A percentile compares a stretch with the other conserved stretches of the same genome.
Conservation (phyloP, 108 stramenopile genomes). For the Conticribra weissflogii region DNA sequence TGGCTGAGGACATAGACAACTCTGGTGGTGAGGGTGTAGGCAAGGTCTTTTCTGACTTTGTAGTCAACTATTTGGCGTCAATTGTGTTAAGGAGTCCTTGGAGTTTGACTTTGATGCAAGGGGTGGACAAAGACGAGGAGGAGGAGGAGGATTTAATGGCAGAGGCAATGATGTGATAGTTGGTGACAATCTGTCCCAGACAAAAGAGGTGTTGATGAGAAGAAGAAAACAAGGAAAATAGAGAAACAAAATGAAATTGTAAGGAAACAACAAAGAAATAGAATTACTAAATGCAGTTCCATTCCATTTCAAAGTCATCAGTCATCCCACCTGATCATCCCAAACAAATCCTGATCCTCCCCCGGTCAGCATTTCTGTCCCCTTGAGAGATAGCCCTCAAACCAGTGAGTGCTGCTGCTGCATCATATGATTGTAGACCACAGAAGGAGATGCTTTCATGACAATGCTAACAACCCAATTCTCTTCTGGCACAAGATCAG, state of each 20-base stretch:
- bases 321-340: conserved; percentile 47
- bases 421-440: conserved; percentile 66
- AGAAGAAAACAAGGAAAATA: too few relatives aligned
- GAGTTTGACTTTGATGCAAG: conserved; percentile 61
- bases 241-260: too few relatives aligned
- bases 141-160: conserved; percentile 50
- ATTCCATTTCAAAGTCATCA: background rate
- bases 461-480: conserved; percentile 56
- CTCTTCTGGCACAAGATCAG: conserved; percentile 46
- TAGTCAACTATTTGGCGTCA: conserved; percentile 31
- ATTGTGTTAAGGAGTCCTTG: conserved; percentile 31
- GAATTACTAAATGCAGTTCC: background rate
- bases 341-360: conserved; percentile 84
- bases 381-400: conserved; percentile 27
- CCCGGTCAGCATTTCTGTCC: conserved; percentile 50
- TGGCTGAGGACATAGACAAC: conserved; percentile 77
- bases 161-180: conserved; percentile 86
- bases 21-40: conserved; percentile 78
- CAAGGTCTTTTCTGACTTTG: conserved; percentile 87
- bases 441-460: conserved; percentile 57
- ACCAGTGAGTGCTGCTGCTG: conserved; percentile 7
- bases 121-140: too few relatives aligned
- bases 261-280: conserved; percentile 14
- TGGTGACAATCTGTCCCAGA: conserved; percentile 92
- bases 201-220: conserved; percentile 46